Percentiles rank a stretch among this genome's conserved stretches.
These are phyloP conservation scores for Lachnellula arida DNA, from an alignment of 2,329 filamentous ascomycete genomes.

Conservation along the genomic window DNA sequence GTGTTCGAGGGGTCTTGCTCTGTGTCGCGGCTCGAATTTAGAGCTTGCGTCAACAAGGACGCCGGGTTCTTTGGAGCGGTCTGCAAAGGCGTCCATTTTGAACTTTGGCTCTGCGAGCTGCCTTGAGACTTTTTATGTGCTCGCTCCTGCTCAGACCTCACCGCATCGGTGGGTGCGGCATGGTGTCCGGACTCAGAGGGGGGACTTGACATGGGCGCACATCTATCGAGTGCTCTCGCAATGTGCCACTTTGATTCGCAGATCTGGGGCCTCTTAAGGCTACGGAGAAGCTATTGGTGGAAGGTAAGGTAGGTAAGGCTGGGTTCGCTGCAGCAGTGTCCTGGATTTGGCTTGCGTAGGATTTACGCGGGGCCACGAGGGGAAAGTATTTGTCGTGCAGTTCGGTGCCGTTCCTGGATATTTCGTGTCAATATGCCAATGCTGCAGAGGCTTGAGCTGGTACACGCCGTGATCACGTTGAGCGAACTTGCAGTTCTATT, in stretches of 20 bases:
- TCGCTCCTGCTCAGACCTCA: constrained; percentile 26
- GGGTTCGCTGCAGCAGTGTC: background rate
- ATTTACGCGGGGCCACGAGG: background rate
- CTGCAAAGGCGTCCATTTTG: constrained; percentile 15
- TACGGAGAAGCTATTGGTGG: background rate
- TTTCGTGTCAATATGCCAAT: background rate
- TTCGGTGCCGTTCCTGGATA: background rate
- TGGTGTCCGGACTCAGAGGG: constrained; percentile 29
- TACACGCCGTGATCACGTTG: background rate
- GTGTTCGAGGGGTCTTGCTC: constrained; percentile 11
- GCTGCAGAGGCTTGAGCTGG: background rate
- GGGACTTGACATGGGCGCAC: constrained; percentile 33
- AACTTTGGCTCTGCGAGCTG: constrained; percentile 21
- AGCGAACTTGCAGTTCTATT: too few species aligned
- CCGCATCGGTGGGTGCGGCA: constrained; percentile 29
- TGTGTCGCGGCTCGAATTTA: constrained; percentile 19
- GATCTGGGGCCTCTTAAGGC: constrained; percentile 25
- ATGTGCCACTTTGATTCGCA: constrained; percentile 30
- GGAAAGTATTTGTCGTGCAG: background rate
- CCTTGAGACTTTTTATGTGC: constrained; percentile 16
- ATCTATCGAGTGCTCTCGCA: constrained; percentile 31
- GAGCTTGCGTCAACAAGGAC: constrained; percentile 29
- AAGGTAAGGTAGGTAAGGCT: background rate
- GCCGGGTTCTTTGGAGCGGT: constrained; percentile 15
- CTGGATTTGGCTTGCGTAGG: background rate